Conservation (phyloP, 2,329 filamentous ascomycete genomes). For the Fonsecaea pugnacius region DNA sequence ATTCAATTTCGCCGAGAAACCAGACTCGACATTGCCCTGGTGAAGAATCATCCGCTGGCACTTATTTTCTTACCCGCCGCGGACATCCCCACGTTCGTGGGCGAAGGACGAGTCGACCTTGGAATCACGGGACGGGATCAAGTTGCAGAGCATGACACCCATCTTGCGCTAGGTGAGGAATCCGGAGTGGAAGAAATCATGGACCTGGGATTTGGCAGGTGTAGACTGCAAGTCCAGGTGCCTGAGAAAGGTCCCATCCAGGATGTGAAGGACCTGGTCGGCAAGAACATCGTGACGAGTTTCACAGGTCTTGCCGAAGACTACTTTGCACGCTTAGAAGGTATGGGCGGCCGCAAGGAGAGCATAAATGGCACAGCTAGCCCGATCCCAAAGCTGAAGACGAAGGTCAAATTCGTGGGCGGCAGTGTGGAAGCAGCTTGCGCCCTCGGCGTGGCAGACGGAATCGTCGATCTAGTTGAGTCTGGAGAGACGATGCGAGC, state of each 20-base stretch:
- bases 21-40: slow-evolving; percentile 93
- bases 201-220: slow-evolving; percentile 86
- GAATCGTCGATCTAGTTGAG: slow-evolving; percentile 96
- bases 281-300: slow-evolving; percentile 92
- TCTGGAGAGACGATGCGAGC: slow-evolving; percentile 98
- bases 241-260: slow-evolving; percentile 78
- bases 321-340: slow-evolving; percentile 82
- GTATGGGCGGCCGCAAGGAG: slow-evolving; percentile 44
- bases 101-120: slow-evolving; percentile 88
- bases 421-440: slow-evolving; percentile 98
- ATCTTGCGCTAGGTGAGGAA: slow-evolving; percentile 43
- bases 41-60: slow-evolving; percentile 94
- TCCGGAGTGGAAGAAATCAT: slow-evolving; percentile 81
- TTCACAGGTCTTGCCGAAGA: slow-evolving; percentile 82
- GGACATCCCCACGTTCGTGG: slow-evolving; percentile 96
- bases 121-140: slow-evolving; percentile 95
- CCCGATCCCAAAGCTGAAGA: slow-evolving; percentile 64
- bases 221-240: slow-evolving; percentile 96
- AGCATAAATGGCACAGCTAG: slow-evolving; percentile 43
- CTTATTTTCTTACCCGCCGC: slow-evolving; percentile 96
- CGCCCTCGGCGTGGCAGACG: slow-evolving; percentile 91
- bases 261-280: slow-evolving; percentile 76
- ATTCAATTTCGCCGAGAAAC: slow-evolving; percentile 96
- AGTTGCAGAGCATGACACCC: slow-evolving; percentile 83
- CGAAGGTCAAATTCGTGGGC: slow-evolving; percentile 90